A percentile compares a stretch with the other conserved stretches of the same genome.
Conservation (phyloP, 192 early-diverging fungal genomes). For the Powellomyces hirtus region DNA sequence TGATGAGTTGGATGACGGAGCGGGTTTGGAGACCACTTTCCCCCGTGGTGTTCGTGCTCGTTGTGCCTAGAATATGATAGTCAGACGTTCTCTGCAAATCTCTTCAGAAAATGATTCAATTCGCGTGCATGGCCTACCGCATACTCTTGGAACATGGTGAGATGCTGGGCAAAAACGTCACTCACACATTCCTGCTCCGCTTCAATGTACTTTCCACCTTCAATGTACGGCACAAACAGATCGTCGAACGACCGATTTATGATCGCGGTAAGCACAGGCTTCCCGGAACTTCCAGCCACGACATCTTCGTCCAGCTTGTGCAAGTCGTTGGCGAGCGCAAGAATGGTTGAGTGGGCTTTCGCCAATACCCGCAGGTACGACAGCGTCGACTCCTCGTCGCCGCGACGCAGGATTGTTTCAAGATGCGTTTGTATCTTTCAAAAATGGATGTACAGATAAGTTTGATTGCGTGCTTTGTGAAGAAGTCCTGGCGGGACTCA, state of each 20-base stretch:
- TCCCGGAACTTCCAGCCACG: slow-evolving; percentile 42
- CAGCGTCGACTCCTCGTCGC: slow-evolving; percentile 69
- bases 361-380: slow-evolving; percentile 78
- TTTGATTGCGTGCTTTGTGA: neutral
- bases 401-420: slow-evolving; percentile 72
- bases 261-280: slow-evolving; percentile 61
- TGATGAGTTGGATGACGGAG: neutral
- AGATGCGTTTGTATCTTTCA: slow-evolving; percentile 82
- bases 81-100: neutral
- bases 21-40: slow-evolving; percentile 12
- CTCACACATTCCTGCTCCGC: slow-evolving; percentile 70
- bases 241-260: slow-evolving; percentile 91
- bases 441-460: neutral
- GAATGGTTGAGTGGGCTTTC: slow-evolving; percentile 64
- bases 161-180: slow-evolving; percentile 55
- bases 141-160: slow-evolving; percentile 29
- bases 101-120: neutral
- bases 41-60: slow-evolving; percentile 14
- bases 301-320: slow-evolving; percentile 74
- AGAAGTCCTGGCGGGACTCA: slow-evolving; percentile 34
- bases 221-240: slow-evolving; percentile 91
- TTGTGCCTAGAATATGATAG: slow-evolving; percentile 4
- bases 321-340: slow-evolving; percentile 70
- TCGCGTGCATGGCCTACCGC: slow-evolving; percentile 15
- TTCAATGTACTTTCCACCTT: slow-evolving; percentile 82